Percentiles rank a stretch among this genome's conserved stretches.
These are phyloP conservation scores for Tylopilus sp. DNA, from an alignment of 768 basidiomycete species.

Conservation along the genomic window DNA sequence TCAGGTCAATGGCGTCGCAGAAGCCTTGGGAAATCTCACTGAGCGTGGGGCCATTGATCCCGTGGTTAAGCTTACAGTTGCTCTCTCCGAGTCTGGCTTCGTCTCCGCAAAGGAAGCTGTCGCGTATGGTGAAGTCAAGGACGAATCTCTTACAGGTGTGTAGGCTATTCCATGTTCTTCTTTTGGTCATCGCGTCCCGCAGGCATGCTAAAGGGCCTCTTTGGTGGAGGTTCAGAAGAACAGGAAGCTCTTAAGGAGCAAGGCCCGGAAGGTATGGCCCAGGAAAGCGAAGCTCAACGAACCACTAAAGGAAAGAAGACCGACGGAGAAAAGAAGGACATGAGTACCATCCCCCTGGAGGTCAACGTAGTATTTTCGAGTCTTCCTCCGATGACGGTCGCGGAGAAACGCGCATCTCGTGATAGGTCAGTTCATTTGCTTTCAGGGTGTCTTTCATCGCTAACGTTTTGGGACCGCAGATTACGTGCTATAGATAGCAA, in stretches of 20 bases:
- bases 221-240: conserved; percentile 56
- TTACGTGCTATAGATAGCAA: conserved; percentile 74
- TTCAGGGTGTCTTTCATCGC: not conserved
- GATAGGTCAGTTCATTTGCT: conserved; percentile 51
- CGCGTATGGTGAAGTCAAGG: conserved; percentile 77
- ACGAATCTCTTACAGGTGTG: conserved; percentile 72
- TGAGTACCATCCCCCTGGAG: conserved; percentile 63
- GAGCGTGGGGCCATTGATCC: conserved; percentile 78
- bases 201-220: conserved; percentile 88
- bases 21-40: conserved; percentile 81
- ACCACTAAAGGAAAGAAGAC: conserved; percentile 35
- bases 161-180: not conserved
- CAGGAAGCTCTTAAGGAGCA: conserved; percentile 31
- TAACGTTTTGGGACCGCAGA: conserved; percentile 38
- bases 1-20: conserved; percentile 65
- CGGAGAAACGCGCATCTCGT: conserved; percentile 71
- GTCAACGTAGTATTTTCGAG: conserved; percentile 58
- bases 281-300: conserved; percentile 32
- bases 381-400: conserved; percentile 70
- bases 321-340: conserved; percentile 36
- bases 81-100: conserved; percentile 85
- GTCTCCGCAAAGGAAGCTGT: conserved; percentile 76
- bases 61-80: conserved; percentile 80
- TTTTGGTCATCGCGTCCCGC: conserved; percentile 12
- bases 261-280: conserved; percentile 11